Evolutionary conservation across 495 filamentous ascomycete species (phyloP).

Genomic region (Hypoxylon crocopeplum): DNA sequence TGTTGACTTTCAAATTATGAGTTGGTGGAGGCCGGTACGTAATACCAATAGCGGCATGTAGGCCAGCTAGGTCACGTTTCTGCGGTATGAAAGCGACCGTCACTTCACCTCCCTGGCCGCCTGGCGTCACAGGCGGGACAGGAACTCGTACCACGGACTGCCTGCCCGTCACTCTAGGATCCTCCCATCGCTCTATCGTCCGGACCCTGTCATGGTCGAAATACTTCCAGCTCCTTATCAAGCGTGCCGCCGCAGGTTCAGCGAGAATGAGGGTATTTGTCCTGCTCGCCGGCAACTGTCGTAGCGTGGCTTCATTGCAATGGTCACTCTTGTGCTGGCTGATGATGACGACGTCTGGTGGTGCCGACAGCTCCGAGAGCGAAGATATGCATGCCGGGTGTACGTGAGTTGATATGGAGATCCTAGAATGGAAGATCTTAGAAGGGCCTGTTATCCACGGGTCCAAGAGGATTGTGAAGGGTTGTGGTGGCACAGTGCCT

Average conservation of each 20-base stretch:
- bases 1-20: slow-evolving; percentile 11
- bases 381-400: slow-evolving; percentile 63
- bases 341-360: slow-evolving; percentile 69
- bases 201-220: slow-evolving; percentile 63
- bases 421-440: slow-evolving; percentile 65
- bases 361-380: slow-evolving; percentile 62
- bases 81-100: slow-evolving; percentile 70
- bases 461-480: slow-evolving; percentile 72
- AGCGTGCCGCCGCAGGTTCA: slow-evolving; percentile 64
- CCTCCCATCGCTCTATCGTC: slow-evolving; percentile 60
- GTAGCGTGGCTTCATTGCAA: slow-evolving; percentile 71
- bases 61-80: slow-evolving; percentile 63
- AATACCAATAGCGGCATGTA: slow-evolving; percentile 73
- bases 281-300: slow-evolving; percentile 60
- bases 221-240: slow-evolving; percentile 69
- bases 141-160: slow-evolving; percentile 43
- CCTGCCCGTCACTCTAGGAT: slow-evolving; percentile 52
- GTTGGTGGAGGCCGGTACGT: slow-evolving; percentile 66
- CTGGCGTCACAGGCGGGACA: slow-evolving; percentile 54
- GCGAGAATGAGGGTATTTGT: slow-evolving; percentile 67
- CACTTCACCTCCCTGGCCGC: slow-evolving; percentile 63
- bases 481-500: slow-evolving; percentile 45
- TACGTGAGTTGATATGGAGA: slow-evolving; percentile 64
- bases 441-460: slow-evolving; percentile 72
- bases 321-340: slow-evolving; percentile 76